phyloP scores from a whole-genome alignment of 768 basidiomycete species.

The Serendipita sp. region DNA sequence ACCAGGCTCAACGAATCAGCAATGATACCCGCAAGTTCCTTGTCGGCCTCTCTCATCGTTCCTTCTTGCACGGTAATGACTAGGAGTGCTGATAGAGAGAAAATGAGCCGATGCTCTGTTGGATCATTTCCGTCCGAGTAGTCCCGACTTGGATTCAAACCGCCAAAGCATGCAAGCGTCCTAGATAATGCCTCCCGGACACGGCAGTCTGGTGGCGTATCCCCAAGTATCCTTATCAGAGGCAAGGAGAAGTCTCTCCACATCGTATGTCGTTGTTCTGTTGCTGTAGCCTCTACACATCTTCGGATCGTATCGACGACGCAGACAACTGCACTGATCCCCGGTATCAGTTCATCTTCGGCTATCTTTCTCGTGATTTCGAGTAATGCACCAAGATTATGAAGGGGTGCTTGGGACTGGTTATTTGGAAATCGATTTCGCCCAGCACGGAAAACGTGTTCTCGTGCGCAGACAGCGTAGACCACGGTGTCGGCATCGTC shows the following conservation, averaged over 20 bases:
- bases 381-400: not conserved
- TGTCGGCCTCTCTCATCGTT: not conserved
- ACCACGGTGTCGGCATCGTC: not conserved
- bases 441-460: not conserved
- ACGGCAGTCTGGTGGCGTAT: not conserved
- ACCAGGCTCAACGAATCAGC: not conserved
- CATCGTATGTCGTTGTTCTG: not conserved
- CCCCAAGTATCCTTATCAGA: not conserved
- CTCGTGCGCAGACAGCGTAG: not conserved
- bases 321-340: not conserved
- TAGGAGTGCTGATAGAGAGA: not conserved
- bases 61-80: not conserved
- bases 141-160: not conserved
- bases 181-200: not conserved
- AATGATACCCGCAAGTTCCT: not conserved
- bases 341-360: constrained; percentile 2
- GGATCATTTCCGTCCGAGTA: constrained; percentile 4
- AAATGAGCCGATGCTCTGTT: constrained; percentile 2
- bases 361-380: not conserved
- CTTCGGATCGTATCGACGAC: not conserved
- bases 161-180: not conserved
- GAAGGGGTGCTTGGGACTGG: not conserved
- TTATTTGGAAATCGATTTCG: not conserved
- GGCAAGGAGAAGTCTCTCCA: not conserved
- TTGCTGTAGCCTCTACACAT: constrained; percentile 1